Conservation (phyloP, 164 flowering plant genomes). For the Vitis labrusca region DNA sequence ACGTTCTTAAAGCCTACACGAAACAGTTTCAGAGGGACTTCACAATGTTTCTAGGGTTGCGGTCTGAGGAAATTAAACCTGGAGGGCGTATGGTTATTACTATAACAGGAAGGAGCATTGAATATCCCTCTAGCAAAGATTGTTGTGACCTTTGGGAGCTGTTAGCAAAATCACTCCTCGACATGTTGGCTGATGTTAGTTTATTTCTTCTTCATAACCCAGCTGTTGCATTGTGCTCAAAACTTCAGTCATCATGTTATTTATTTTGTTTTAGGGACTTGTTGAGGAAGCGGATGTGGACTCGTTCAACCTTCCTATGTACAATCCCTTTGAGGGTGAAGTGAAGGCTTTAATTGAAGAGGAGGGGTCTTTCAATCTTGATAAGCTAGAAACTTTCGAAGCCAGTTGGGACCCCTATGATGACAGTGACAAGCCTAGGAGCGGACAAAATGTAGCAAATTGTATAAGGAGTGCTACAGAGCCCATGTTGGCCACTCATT, state of each 20-base stretch:
- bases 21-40: slow-evolving; percentile 5
- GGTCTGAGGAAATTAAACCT: not conserved
- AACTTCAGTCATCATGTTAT: too few relatives aligned
- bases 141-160: not conserved
- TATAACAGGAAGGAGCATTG: not conserved
- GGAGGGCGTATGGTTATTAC: slow-evolving; percentile 5
- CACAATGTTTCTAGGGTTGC: slow-evolving; percentile 1
- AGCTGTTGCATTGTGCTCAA: too few relatives aligned
- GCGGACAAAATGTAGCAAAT: slow-evolving; percentile 4
- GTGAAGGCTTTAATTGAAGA: too few relatives aligned
- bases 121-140: slow-evolving; percentile 7
- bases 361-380: not conserved
- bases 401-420: slow-evolving; percentile 8
- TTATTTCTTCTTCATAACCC: too few relatives aligned
- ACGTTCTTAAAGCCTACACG: too few relatives aligned
- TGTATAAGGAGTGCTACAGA: slow-evolving; percentile 16
- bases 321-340: too few relatives aligned
- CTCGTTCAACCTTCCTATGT: too few relatives aligned
- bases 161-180: too few relatives aligned
- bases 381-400: not conserved
- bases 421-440: not conserved
- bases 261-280: too few relatives aligned
- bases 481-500: slow-evolving; percentile 20
- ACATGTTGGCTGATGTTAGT: too few relatives aligned
- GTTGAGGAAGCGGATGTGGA: too few relatives aligned